phyloP scores from a whole-genome alignment of 2,329 filamentous ascomycete genomes.

The Fusarium sp. region DNA sequence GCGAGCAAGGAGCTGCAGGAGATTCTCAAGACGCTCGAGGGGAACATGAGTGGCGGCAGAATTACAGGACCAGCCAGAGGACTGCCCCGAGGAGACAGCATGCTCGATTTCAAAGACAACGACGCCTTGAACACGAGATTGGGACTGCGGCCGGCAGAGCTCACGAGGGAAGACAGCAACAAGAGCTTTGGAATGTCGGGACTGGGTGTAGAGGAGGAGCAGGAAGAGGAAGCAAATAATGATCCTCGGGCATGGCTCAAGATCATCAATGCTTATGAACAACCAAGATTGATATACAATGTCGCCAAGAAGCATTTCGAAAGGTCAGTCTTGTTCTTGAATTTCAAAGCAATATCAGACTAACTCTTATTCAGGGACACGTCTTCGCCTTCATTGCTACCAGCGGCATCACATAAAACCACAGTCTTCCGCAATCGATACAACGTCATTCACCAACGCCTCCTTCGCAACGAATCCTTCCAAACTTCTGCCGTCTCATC shows the following conservation, averaged over 20 bases:
- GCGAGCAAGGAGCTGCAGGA: conserved; percentile 81
- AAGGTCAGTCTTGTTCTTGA: conserved; percentile 62
- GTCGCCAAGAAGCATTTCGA: conserved; percentile 92
- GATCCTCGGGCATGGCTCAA: conserved; percentile 89
- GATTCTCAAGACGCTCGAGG: conserved; percentile 87
- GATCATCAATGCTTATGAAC: conserved; percentile 86
- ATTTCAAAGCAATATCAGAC: background rate
- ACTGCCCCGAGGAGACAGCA: conserved; percentile 72
- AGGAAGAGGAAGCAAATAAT: conserved; percentile 71
- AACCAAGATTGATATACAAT: conserved; percentile 85
- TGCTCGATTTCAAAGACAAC: conserved; percentile 70
- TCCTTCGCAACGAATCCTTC: conserved; percentile 94
- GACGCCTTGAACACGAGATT: conserved; percentile 70
- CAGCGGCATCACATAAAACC: conserved; percentile 86
- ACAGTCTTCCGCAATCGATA: conserved; percentile 90
- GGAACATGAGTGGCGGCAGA: conserved; percentile 89
- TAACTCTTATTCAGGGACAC: conserved; percentile 64
- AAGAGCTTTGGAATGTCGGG: conserved; percentile 75
- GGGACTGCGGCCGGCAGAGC: conserved; percentile 63
- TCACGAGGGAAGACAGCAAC: conserved; percentile 73
- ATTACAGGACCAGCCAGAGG: conserved; percentile 69
- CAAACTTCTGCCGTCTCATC: conserved; percentile 84
- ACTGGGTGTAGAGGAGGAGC: conserved; percentile 67
- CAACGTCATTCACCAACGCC: conserved; percentile 90
- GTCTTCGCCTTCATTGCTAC: conserved; percentile 79